phyloP scores from a whole-genome alignment of 2,329 filamentous ascomycete genomes.

The Talaromyces verruculosus region DNA sequence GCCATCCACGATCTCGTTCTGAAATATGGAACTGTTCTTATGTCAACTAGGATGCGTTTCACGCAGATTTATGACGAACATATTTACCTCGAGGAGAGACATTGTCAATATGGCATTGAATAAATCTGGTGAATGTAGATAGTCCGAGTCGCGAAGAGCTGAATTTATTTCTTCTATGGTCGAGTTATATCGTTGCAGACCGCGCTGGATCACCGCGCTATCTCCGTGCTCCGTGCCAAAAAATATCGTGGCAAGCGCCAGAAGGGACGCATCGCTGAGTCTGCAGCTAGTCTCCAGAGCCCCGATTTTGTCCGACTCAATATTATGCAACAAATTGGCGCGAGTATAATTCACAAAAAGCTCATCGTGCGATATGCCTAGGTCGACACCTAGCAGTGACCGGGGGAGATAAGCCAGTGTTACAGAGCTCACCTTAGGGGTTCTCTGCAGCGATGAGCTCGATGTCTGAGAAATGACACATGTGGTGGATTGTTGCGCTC shows the following conservation, averaged over 20 bases:
- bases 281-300: background rate
- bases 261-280: background rate
- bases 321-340: background rate
- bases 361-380: constrained; percentile 3
- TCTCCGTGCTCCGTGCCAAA: constrained; percentile 12
- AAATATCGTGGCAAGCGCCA: constrained; percentile 12
- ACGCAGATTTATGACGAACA: background rate
- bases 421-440: background rate
- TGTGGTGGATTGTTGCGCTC: background rate
- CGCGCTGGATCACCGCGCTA: background rate
- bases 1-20: constrained; percentile 10
- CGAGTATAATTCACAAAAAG: constrained; percentile 10
- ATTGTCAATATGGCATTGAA: constrained; percentile 12
- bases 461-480: background rate
- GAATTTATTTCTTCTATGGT: constrained; percentile 7
- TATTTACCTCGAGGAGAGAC: constrained; percentile 2
- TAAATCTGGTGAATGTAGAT: background rate
- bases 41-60: background rate
- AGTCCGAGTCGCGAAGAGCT: background rate
- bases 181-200: background rate
- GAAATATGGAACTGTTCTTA: constrained; percentile 7
- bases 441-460: background rate
- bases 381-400: background rate
- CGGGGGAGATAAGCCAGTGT: background rate
- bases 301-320: background rate